A percentile compares a stretch with the other conserved stretches of the same genome.
Conservation (phyloP, 257 asterid genomes). For the Petunia axillaris region DNA sequence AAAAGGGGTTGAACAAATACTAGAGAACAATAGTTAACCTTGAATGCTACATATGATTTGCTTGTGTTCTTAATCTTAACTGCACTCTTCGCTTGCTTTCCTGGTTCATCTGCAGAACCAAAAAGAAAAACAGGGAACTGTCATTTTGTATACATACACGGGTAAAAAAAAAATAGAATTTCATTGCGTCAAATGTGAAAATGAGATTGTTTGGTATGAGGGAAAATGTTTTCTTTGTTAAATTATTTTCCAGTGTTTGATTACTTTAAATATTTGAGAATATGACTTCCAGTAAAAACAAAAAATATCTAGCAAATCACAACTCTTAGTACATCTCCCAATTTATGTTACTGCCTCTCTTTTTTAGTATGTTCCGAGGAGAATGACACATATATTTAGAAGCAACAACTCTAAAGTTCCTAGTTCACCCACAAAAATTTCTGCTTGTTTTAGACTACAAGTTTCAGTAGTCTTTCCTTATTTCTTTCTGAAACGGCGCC, state of each 20-base stretch:
- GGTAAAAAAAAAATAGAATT: conserved; percentile 26
- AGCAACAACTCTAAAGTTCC: too few relatives aligned
- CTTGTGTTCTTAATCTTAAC: conserved; percentile 32
- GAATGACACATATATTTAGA: too few relatives aligned
- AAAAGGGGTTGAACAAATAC: background rate
- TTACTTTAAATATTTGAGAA: background rate
- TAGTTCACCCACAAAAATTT: too few relatives aligned
- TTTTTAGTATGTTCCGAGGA: too few relatives aligned
- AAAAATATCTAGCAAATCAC: background rate
- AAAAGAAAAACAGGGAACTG: conserved; percentile 15
- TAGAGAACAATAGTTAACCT: conserved; percentile 16
- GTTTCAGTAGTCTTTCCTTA: too few relatives aligned
- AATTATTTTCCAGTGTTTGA: background rate
- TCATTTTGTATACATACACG: conserved; percentile 11
- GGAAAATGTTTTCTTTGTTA: background rate
- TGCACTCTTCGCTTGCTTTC: conserved; percentile 37
- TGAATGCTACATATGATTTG: conserved; percentile 34
- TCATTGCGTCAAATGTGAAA: conserved; percentile 12
- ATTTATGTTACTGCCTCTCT: too few relatives aligned
- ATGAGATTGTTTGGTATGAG: background rate
- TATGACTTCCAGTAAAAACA: background rate
- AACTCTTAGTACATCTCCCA: background rate
- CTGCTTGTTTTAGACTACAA: too few relatives aligned
- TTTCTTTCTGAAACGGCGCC: too few relatives aligned
- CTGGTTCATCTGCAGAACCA: conserved; percentile 36